phyloP scores from a whole-genome alignment of 2,329 filamentous ascomycete genomes.

The Botryotinia calthae region DNA sequence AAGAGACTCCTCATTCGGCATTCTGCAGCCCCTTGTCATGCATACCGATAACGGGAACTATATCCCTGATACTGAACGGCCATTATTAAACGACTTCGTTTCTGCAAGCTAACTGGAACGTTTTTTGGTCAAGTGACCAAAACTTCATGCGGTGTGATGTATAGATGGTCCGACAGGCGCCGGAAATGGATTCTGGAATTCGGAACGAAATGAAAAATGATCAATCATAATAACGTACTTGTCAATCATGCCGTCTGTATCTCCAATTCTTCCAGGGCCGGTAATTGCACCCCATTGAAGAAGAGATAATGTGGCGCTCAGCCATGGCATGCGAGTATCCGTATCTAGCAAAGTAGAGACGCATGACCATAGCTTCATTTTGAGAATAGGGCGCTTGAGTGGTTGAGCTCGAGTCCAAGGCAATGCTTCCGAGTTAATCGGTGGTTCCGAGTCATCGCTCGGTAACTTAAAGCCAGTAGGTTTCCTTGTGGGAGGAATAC shows the following conservation, averaged over 20 bases:
- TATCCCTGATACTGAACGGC: slow-evolving; percentile 22
- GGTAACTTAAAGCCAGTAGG: slow-evolving; percentile 29
- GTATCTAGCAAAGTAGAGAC: slow-evolving; percentile 71
- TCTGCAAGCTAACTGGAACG: slow-evolving; percentile 36
- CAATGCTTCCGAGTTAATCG: slow-evolving; percentile 24
- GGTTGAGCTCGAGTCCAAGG: slow-evolving; percentile 24
- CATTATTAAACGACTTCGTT: slow-evolving; percentile 29
- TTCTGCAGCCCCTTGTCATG: slow-evolving; percentile 34
- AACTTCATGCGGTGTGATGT: slow-evolving; percentile 23
- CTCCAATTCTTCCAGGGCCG: slow-evolving; percentile 73
- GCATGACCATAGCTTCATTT: slow-evolving; percentile 76
- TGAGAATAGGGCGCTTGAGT: slow-evolving; percentile 51
- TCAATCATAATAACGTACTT: slow-evolving; percentile 58
- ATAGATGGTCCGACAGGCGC: slow-evolving; percentile 21
- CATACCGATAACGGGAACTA: slow-evolving; percentile 31
- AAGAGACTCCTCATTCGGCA: slow-evolving; percentile 21
- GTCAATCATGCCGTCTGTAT: slow-evolving; percentile 76
- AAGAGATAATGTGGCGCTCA: slow-evolving; percentile 71
- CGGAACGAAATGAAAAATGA: slow-evolving; percentile 17
- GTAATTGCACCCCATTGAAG: slow-evolving; percentile 69
- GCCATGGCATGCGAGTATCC: slow-evolving; percentile 84
- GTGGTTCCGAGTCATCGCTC: slow-evolving; percentile 30
- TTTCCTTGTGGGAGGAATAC: slow-evolving; percentile 40
- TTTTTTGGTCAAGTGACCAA: slow-evolving; percentile 50
- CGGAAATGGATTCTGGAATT: slow-evolving; percentile 12